A percentile compares a stretch with the other conserved stretches of the same genome.
phyloP scores from a whole-genome alignment of 768 basidiomycete species.

The Kwoniella dejecticola region DNA sequence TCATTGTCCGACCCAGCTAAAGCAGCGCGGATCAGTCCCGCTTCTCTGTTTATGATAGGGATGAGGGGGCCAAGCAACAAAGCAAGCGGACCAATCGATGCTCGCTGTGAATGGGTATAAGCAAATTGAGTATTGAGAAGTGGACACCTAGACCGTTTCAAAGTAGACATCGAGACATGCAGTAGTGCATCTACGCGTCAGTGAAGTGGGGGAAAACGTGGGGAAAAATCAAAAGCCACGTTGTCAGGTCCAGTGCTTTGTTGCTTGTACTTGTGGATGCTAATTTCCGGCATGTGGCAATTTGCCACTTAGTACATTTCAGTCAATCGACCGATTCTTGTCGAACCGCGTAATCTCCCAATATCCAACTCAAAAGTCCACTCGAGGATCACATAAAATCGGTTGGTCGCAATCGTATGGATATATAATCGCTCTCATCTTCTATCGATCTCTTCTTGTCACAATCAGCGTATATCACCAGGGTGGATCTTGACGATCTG shows the following conservation, averaged over 20 bases:
- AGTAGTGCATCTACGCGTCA: constrained; percentile 8
- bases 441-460: not conserved
- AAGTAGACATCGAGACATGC: too few species aligned
- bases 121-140: too few species aligned
- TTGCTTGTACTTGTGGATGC: not conserved
- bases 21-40: too few species aligned
- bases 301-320: not conserved
- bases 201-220: not conserved
- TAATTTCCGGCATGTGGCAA: constrained; percentile 1
- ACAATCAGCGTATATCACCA: not conserved
- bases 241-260: too few species aligned
- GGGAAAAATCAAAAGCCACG: not conserved
- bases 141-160: too few species aligned
- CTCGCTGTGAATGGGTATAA: too few species aligned
- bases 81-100: too few species aligned
- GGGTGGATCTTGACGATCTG: not conserved
- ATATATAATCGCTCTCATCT: not conserved
- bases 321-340: not conserved
- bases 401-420: not conserved
- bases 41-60: too few species aligned
- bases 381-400: too few species aligned
- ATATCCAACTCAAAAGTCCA: not conserved
- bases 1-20: too few species aligned
- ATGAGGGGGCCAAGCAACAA: too few species aligned
- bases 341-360: constrained; percentile 19